These are phyloP conservation scores for Termitomyces sp. DNA, from an alignment of 768 basidiomycete species.

Conservation along the genomic window DNA sequence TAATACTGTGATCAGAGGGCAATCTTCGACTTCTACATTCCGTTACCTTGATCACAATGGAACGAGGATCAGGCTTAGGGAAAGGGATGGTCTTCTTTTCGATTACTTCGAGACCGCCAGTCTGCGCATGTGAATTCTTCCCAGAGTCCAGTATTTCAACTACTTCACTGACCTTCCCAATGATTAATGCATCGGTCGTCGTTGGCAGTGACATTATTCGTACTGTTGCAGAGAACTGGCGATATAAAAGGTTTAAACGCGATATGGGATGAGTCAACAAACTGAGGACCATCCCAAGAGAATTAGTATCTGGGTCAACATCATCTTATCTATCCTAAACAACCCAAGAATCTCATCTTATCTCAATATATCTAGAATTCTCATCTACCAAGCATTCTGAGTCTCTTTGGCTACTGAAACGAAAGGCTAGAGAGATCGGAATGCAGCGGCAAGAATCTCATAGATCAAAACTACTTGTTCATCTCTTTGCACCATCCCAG, in stretches of 20 bases:
- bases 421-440: background rate
- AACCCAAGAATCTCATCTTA: background rate
- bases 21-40: background rate
- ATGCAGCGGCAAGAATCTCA: slow-evolving; percentile 41
- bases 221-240: slow-evolving; percentile 25
- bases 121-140: slow-evolving; percentile 24
- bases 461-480: slow-evolving; percentile 70
- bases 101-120: slow-evolving; percentile 76
- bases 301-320: slow-evolving; percentile 1
- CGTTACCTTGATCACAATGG: slow-evolving; percentile 50
- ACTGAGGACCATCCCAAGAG: slow-evolving; percentile 10
- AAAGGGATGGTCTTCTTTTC: slow-evolving; percentile 67
- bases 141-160: background rate
- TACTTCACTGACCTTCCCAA: slow-evolving; percentile 40
- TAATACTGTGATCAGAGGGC: background rate
- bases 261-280: slow-evolving; percentile 6
- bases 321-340: background rate
- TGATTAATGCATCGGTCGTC: slow-evolving; percentile 68
- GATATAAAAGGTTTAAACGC: slow-evolving; percentile 16
- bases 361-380: slow-evolving; percentile 3
- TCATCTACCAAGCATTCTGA: too few relatives aligned
- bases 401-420: too few relatives aligned
- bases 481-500: slow-evolving; percentile 74
- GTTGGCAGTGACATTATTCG: slow-evolving; percentile 51
- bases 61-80: slow-evolving; percentile 53